Percentiles rank a stretch among this genome's conserved stretches.
These are phyloP conservation scores for Ballota nigra DNA, from an alignment of 257 asterid genomes.

Conservation along the genomic window DNA sequence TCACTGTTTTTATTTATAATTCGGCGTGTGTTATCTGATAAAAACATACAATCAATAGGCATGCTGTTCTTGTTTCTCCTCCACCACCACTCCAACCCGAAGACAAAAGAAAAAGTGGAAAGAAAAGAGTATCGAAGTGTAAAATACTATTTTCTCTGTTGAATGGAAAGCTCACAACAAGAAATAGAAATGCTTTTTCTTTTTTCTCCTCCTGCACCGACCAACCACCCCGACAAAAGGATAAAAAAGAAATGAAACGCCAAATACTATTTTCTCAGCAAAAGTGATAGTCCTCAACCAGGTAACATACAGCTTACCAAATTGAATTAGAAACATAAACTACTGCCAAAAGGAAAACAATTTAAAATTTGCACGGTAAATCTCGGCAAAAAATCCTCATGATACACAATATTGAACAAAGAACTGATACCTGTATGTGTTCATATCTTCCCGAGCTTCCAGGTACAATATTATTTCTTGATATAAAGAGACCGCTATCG, in stretches of 20 bases:
- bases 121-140: not conserved
- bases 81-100: not conserved
- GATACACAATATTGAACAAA: conserved; percentile 10
- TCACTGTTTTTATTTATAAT: not conserved
- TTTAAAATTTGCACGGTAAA: not conserved
- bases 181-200: not conserved
- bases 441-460: conserved; percentile 61
- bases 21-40: not conserved
- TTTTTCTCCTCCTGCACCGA: not conserved
- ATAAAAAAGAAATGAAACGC: not conserved
- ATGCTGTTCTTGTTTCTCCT: not conserved
- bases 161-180: not conserved
- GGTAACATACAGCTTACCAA: not conserved
- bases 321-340: not conserved
- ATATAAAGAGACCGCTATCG: conserved; percentile 34
- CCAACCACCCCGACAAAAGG: not conserved
- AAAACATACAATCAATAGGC: not conserved
- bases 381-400: not conserved
- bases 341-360: not conserved
- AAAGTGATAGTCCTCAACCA: not conserved
- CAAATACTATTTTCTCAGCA: conserved; percentile 1
- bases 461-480: conserved; percentile 33
- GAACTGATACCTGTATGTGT: conserved; percentile 40
- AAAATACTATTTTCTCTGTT: not conserved
- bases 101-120: not conserved